Base-by-base conservation (phyloP, 2,329 filamentous ascomycete species). In the Mycosphaerella arachidis region DNA sequence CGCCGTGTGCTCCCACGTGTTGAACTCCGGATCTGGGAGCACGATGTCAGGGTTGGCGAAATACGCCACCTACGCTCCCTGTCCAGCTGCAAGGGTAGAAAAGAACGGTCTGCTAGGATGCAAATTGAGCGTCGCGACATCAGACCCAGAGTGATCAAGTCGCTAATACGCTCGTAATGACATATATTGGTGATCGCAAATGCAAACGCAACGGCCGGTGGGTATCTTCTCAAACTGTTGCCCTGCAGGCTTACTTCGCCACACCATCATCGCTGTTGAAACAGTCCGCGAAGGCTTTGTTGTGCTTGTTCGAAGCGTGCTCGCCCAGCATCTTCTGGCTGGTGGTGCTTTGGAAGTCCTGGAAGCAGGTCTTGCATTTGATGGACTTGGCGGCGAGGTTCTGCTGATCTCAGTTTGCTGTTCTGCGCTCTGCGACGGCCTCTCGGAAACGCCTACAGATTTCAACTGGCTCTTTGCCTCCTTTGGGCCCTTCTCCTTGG, bases 341-440 rank as follows among this genome's bases (percentile, higher is more conserved):
- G 62, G 87, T 88, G 37, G 89, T 92, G 80, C 88, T 87, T 68
- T 92, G 82, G 79, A 92, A 92, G 31, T 88, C 89, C 68, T 87
- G 84, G 77, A 86, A 89, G 87, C 89, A 92, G 70, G 86, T 80
- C 67, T 84, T 78, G 82, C 89, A 92, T 76, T 90, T 87, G 75
- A 92, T 90, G 71, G 84, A 86, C 80, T 86, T 89, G 61, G 89
- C 89, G 67, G 86, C 81, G 68, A 83, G 81, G 78, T 92, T 92
- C 87, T 90, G 30, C 1, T 20, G 16, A 3, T 24, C 30, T 35
- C 10, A 20, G 9, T 18, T 5, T 35, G 16, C 29, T 53, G 27
- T 8, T 4, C 24, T 12, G 3, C n/a, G 7, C 29, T 30, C 16
- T 40, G 18, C n/a, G 6, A 20, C 9, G 4, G 29, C 2, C 10